Conservation (phyloP, 305 asterid genomes). For the Striga hermonthica region DNA sequence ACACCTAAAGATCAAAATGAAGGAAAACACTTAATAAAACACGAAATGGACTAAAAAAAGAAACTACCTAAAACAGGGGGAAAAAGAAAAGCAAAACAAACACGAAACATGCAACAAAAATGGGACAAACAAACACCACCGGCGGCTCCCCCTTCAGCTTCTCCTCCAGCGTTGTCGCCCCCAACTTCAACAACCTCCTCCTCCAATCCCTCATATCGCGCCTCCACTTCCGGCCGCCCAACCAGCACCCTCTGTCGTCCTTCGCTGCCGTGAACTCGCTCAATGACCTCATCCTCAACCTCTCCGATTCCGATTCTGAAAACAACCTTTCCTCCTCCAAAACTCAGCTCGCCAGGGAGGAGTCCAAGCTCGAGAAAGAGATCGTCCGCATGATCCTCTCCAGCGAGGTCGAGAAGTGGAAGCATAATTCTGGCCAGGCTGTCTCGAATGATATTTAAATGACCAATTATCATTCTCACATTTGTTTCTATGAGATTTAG, state of each 20-base stretch:
- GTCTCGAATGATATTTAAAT: too few relatives aligned
- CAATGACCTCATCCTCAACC: conserved; percentile 67
- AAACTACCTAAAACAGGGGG: too few relatives aligned
- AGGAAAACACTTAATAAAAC: too few relatives aligned
- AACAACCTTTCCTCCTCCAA: conserved; percentile 45
- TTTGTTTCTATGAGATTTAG: too few relatives aligned
- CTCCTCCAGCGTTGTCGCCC: conserved; percentile 52
- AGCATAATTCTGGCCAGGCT: conserved; percentile 92
- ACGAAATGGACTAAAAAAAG: too few relatives aligned
- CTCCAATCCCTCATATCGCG: conserved; percentile 80
- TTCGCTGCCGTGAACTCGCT: conserved; percentile 50
- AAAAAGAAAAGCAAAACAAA: too few relatives aligned
- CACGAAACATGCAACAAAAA: too few relatives aligned
- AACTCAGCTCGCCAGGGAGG: conserved; percentile 72
- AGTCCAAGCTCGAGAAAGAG: conserved; percentile 76
- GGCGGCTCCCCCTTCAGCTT: conserved; percentile 32
- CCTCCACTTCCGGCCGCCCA: conserved; percentile 50
- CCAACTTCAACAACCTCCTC: conserved; percentile 82
- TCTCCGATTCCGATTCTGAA: conserved; percentile 44
- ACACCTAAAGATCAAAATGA: too few relatives aligned
- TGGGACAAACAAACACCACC: too few relatives aligned
- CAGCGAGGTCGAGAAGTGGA: conserved; percentile 59
- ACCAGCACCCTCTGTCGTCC: conserved; percentile 45
- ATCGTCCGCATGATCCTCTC: conserved; percentile 60
- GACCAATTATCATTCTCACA: too few relatives aligned